Percentiles rank a stretch among this genome's conserved stretches.
Evolutionary conservation across 2,329 filamentous ascomycete genomes (phyloP).

Genomic region (Botrytis paeoniae): DNA sequence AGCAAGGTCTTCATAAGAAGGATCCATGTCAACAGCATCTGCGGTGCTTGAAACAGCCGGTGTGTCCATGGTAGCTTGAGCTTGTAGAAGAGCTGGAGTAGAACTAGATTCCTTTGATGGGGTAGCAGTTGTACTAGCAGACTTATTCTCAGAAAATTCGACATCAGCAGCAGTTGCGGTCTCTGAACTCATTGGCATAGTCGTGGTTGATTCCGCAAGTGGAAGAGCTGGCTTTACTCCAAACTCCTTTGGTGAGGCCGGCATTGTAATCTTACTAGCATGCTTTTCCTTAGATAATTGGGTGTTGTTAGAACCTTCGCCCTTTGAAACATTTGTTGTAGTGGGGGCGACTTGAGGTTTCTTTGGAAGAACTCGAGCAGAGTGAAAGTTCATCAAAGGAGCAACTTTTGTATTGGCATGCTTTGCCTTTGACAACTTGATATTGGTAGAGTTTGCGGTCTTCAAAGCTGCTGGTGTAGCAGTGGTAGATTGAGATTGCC

Average conservation of each 20-base stretch:
- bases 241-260: not conserved
- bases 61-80: not conserved
- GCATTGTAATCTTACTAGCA: not conserved
- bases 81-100: too few relatives aligned
- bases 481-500: not conserved
- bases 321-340: not conserved
- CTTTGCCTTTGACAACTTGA: not conserved
- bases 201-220: not conserved
- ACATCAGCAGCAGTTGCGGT: too few relatives aligned
- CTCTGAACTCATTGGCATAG: not conserved
- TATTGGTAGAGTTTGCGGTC: accelerated
- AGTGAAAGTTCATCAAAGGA: not conserved
- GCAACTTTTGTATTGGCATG: not conserved
- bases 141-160: not conserved
- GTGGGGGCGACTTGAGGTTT: not conserved
- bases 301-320: not conserved
- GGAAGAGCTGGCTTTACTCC: not conserved
- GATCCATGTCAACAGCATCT: too few relatives aligned
- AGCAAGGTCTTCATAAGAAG: not conserved
- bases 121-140: too few relatives aligned
- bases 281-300: not conserved
- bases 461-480: not conserved
- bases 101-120: not conserved
- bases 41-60: not conserved
- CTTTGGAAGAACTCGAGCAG: not conserved